Percentiles rank a stretch among this genome's conserved stretches.
Evolutionary conservation across 208 protist species (phyloP).

Genomic region (Wallacemonas sp.): DNA sequence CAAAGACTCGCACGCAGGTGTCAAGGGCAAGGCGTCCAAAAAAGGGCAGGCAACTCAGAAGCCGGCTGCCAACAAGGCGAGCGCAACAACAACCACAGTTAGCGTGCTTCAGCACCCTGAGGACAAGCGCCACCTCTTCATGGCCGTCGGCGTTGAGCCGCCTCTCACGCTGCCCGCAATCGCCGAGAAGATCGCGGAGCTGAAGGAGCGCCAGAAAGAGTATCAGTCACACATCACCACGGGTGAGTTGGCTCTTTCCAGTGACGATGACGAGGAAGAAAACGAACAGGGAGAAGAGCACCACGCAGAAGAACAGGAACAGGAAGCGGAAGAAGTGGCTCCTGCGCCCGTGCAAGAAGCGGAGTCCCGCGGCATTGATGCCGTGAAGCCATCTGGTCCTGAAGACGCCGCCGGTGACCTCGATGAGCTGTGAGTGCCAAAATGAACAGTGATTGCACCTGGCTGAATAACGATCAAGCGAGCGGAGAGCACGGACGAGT

Average conservation of each 20-base stretch:
- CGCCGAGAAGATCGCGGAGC: slow-evolving; percentile 33
- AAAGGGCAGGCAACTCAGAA: slow-evolving; percentile 18
- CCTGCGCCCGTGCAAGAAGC: not conserved
- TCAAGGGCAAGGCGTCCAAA: slow-evolving; percentile 25
- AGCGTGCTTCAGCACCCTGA: slow-evolving; percentile 56
- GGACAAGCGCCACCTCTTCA: slow-evolving; percentile 70
- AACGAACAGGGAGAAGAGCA: not conserved
- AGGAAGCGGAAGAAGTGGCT: not conserved
- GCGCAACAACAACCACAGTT: not conserved
- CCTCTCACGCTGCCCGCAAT: slow-evolving; percentile 39
- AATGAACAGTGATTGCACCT: too few species aligned
- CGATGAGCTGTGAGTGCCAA: too few species aligned
- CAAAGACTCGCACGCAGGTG: not conserved
- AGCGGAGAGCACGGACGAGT: too few species aligned
- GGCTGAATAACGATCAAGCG: too few species aligned
- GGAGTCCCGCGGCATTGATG: slow-evolving; percentile 3
- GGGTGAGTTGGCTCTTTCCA: slow-evolving; percentile 56
- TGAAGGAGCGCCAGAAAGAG: slow-evolving; percentile 43
- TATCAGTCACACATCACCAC: slow-evolving; percentile 50
- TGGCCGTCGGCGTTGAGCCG: slow-evolving; percentile 51
- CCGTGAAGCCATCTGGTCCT: too few species aligned
- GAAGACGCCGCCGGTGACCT: slow-evolving; percentile 18
- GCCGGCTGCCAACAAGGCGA: not conserved
- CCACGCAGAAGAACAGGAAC: slow-evolving; percentile 11
- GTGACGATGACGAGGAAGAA: slow-evolving; percentile 62